A percentile compares a stretch with the other conserved stretches of the same genome.
These are phyloP conservation scores for Phytopythium vexans DNA, from an alignment of 352 stramenopile species.

Conservation along the genomic window DNA sequence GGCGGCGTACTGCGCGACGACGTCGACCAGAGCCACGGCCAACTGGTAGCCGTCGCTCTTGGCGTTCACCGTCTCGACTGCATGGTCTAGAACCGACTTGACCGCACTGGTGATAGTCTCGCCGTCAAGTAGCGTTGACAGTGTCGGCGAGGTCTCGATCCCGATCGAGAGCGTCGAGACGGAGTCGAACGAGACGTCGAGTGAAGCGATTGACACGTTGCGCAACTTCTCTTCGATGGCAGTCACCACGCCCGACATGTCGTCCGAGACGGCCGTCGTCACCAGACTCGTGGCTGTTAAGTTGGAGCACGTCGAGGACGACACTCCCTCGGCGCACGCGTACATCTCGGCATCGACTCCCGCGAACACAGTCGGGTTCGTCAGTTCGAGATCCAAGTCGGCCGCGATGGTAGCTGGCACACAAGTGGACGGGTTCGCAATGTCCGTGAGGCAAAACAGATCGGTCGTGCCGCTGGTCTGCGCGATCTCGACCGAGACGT, in stretches of 20 bases:
- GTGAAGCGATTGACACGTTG: no score
- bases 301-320: constrained; percentile 39
- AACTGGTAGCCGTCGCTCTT: no score
- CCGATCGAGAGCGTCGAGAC: no score
- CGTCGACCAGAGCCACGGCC: no score
- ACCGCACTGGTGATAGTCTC: no score
- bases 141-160: no score
- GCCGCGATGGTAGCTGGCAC: constrained; percentile 28
- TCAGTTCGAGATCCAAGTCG: constrained; percentile 32
- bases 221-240: no score
- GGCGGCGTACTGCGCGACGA: no score
- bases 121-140: no score
- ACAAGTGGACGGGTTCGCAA: constrained; percentile 43
- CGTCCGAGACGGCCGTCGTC: constrained; percentile 19
- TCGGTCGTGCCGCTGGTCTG: constrained; percentile 56
- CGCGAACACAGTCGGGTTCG: constrained; percentile 25
- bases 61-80: no score
- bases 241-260: constrained; percentile 15
- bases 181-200: no score
- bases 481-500: constrained; percentile 36
- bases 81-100: no score
- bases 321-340: constrained; percentile 23
- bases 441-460: constrained; percentile 49
- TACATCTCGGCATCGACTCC: constrained; percentile 38
- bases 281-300: constrained; percentile 43